Conservation (phyloP, 108 stramenopile genomes). For the Bacterosira constricta region DNA sequence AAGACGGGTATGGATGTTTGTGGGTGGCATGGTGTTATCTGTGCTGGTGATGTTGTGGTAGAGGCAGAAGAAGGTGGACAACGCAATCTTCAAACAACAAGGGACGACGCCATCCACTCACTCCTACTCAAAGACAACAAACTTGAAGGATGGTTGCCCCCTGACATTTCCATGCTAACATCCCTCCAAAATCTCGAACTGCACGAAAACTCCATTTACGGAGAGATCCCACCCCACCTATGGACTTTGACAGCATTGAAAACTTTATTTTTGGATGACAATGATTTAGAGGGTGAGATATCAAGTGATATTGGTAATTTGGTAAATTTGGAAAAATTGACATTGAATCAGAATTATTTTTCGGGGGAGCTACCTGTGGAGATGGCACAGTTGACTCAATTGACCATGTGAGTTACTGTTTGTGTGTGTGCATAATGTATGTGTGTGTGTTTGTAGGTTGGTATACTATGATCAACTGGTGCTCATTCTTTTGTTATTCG, state of each 20-base stretch:
- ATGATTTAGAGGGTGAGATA: constrained; percentile 39
- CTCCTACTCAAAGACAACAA: constrained; percentile 13
- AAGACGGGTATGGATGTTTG: constrained; percentile 25
- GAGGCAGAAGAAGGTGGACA: neutral
- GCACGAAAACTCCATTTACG: constrained; percentile 47
- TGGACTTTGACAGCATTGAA: constrained; percentile 6
- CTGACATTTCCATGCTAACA: constrained; percentile 8
- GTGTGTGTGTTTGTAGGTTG: neutral
- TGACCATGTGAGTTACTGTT: constrained; percentile 23
- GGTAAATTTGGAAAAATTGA: constrained; percentile 54
- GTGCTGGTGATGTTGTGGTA: neutral
- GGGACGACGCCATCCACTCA: constrained; percentile 6
- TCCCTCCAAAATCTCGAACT: constrained; percentile 23
- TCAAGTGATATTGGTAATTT: constrained; percentile 52
- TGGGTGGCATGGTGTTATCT: constrained; percentile 44
- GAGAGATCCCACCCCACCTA: constrained; percentile 44
- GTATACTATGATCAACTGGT: no score
- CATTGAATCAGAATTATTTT: constrained; percentile 53
- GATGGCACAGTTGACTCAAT: constrained; percentile 20
- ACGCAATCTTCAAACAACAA: neutral
- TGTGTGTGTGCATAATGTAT: no score
- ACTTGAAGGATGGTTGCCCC: constrained; percentile 19
- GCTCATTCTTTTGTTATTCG: no score
- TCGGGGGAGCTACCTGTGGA: constrained; percentile 42
- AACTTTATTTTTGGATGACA: constrained; percentile 38